Percentiles rank a stretch among this genome's conserved stretches.
Evolutionary conservation across 2,329 filamentous ascomycete genomes (phyloP).

Genomic region (Colletotrichum aenigma): DNA sequence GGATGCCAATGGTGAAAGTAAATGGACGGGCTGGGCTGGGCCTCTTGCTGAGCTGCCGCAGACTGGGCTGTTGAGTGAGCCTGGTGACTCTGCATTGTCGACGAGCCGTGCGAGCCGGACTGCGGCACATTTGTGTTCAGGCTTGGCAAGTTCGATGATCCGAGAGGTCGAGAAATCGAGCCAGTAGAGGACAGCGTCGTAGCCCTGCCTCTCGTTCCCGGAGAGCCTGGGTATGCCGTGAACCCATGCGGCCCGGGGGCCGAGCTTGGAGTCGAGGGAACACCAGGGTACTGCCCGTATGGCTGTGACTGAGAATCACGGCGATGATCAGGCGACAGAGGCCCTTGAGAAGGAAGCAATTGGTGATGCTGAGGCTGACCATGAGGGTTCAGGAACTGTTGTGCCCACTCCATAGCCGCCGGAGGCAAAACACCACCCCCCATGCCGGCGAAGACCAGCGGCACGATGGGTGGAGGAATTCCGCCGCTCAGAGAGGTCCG

Average conservation of each 20-base stretch:
- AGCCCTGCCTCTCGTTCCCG: constrained; percentile 49
- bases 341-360: constrained; percentile 53
- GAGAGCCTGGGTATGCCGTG: constrained; percentile 52
- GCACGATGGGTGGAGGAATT: constrained; percentile 76
- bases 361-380: constrained; percentile 54
- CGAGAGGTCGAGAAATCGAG: constrained; percentile 39
- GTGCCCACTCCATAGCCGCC: constrained; percentile 68
- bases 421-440: constrained; percentile 66
- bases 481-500: constrained; percentile 71
- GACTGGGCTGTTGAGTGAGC: constrained; percentile 54
- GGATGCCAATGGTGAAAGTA: constrained; percentile 96
- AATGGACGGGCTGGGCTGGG: constrained; percentile 73
- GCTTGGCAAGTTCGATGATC: constrained; percentile 42
- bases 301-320: constrained; percentile 53
- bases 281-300: constrained; percentile 46
- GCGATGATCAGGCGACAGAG: constrained; percentile 58
- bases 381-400: constrained; percentile 65
- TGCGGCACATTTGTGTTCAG: constrained; percentile 50
- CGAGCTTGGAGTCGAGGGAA: constrained; percentile 48
- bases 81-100: constrained; percentile 45
- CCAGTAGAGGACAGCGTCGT: constrained; percentile 50
- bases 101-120: constrained; percentile 32
- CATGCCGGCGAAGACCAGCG: constrained; percentile 76
- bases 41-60: constrained; percentile 63
- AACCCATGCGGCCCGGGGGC: constrained; percentile 44